Percentiles rank a stretch among this genome's conserved stretches.
These are phyloP conservation scores for Trichoderma orchidacearum DNA, from an alignment of 495 filamentous ascomycete species.

Conservation along the genomic window DNA sequence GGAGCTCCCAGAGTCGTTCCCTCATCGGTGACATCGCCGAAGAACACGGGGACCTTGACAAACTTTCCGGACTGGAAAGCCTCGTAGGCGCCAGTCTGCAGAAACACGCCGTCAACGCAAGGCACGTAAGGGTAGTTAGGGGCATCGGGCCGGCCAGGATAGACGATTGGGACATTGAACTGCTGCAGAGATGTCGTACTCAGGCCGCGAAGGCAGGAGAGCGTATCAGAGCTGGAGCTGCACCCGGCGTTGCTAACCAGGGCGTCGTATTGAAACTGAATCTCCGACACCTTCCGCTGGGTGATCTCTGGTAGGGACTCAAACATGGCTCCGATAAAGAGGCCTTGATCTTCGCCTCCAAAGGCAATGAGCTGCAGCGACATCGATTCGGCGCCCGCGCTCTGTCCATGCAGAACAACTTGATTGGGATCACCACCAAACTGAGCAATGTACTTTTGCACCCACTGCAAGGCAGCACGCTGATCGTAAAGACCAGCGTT, in stretches of 20 bases:
- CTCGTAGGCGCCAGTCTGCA: slow-evolving; percentile 44
- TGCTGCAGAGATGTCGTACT: slow-evolving; percentile 36
- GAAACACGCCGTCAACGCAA: slow-evolving; percentile 48
- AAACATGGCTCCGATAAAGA: slow-evolving; percentile 25
- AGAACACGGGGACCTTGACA: slow-evolving; percentile 55
- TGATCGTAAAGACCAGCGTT: slow-evolving; percentile 33
- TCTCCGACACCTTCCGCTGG: slow-evolving; percentile 22
- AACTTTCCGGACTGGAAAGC: slow-evolving; percentile 45
- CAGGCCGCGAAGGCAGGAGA: slow-evolving; percentile 39
- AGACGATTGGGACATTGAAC: slow-evolving; percentile 31
- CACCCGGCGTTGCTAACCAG: slow-evolving; percentile 19
- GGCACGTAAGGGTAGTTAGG: slow-evolving; percentile 41
- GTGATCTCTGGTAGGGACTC: slow-evolving; percentile 31
- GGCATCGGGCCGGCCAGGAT: slow-evolving; percentile 27
- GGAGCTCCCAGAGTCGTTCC: slow-evolving; percentile 31
- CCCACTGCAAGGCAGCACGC: slow-evolving; percentile 57
- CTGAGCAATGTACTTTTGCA: slow-evolving; percentile 47
- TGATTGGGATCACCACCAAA: slow-evolving; percentile 54
- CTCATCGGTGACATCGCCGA: slow-evolving; percentile 59
- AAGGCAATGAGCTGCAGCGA: slow-evolving; percentile 57
- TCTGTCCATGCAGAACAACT: slow-evolving; percentile 55
- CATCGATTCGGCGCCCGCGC: slow-evolving; percentile 53
- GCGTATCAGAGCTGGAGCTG: slow-evolving; percentile 8
- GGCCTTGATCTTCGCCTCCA: slow-evolving; percentile 16
- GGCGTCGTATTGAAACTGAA: slow-evolving; percentile 29